Evolutionary conservation across 371 early-diverging fungal species (phyloP).

Genomic region (Thermomucor indicae-seudaticae): DNA sequence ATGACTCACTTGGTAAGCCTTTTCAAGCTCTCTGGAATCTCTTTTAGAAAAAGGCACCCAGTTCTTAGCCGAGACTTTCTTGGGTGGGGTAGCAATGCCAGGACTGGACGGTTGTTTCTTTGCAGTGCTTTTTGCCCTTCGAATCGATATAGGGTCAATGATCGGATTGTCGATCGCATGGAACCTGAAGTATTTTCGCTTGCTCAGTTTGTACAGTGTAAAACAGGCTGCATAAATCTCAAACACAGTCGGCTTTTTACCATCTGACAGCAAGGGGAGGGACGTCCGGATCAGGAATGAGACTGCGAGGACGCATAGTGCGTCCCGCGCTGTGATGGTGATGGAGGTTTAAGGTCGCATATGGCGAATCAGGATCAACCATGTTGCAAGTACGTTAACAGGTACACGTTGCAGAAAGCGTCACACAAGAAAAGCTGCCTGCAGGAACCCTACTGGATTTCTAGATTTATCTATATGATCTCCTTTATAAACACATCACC

Average conservation of each 20-base stretch:
- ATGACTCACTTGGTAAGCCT: slow-evolving; percentile 41
- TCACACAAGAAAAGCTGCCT: no score
- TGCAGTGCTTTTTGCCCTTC: slow-evolving; percentile 8
- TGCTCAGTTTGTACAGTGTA: background rate
- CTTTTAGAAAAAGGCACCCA: slow-evolving; percentile 63
- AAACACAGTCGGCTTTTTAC: no score
- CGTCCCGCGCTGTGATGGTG: slow-evolving; percentile 7
- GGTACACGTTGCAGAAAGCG: no score
- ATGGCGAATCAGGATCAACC: background rate
- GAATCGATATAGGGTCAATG: slow-evolving; percentile 15
- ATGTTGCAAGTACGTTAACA: background rate
- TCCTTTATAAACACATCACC: no score
- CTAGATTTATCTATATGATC: background rate
- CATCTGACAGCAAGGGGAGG: slow-evolving; percentile 15
- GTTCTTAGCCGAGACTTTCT: slow-evolving; percentile 25
- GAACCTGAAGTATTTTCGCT: slow-evolving; percentile 8
- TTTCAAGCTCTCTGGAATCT: slow-evolving; percentile 56
- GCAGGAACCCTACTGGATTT: no score
- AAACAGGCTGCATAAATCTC: no score
- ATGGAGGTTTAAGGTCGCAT: background rate
- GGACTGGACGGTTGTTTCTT: background rate
- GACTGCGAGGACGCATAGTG: slow-evolving; percentile 9
- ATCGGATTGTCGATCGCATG: slow-evolving; percentile 19
- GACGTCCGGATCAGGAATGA: slow-evolving; percentile 19
- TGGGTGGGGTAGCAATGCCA: slow-evolving; percentile 1